Base-by-base conservation (phyloP, 441 rosid genomes). In the Eutrema salsugineum region DNA sequence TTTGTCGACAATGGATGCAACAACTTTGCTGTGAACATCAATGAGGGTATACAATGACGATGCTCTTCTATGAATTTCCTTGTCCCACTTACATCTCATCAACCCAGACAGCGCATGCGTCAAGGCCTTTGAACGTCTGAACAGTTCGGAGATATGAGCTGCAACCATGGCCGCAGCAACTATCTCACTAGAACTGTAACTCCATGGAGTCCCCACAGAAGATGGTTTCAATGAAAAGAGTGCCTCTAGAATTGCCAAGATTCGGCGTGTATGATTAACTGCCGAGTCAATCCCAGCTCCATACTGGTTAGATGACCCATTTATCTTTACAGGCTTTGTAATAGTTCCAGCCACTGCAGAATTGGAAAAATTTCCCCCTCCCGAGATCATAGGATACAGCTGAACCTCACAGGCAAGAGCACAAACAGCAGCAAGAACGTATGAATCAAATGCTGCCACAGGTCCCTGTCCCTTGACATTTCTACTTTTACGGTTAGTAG, bases 151-250 rank as follows among this genome's bases (percentile, higher is more conserved):
- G 72, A 95, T 83, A 76, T 95, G 99, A 70, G 99, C 99, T 5
- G 99, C 99, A 78, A 95, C 99, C 99, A 95, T 95, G 73, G 99
- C 98, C 22, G 99, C 99, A 27, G 99, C 99, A 58, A 95, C 97
- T 64, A 95, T 95, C 83, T 95, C 99, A 67, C 87, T 88, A 32
- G 99, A 95, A 77, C 98, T 95, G 78, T 89, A 93, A 77, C 97
- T 81, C 98, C 99, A 95, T 54, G 97, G 87, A 36, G 98, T 91
- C 68, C 99, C 98, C 53, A 95, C 82, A 67, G 98, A 87, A 28
- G 99, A 95, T n/a, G 97, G 99, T 84, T 95, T 89, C 75, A 95
- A 66, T 32, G 97, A 95, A 82, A 95, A 95, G 40, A 93, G 91
- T 70, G 99, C 99, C 87, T 91, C 99, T 42, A 95, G 68, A 83